Evolutionary conservation across 192 early-diverging fungal species (phyloP), one percentile per base, ranked within the genome.

Genomic region (Podila epicladia): DNA sequence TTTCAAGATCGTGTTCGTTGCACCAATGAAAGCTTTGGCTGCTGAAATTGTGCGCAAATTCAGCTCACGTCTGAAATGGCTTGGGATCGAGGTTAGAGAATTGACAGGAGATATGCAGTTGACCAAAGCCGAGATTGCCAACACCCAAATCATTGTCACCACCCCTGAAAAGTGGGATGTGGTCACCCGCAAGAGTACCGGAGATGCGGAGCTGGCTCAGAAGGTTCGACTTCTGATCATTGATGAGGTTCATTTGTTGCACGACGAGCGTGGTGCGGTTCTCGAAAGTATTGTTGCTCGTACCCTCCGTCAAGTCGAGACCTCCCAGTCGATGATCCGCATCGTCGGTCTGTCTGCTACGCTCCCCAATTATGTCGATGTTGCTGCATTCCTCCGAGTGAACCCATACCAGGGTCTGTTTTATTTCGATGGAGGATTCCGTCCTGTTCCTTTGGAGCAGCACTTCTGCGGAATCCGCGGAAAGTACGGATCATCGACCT

Each of bases 121-220:
- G 69, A 98, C 98, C 11, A 97, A 97, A 73, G 86, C 94, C 4
- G 97, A 99, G 83, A 94, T 99, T 31, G 87, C 86, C 31, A 90
- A 89, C 24, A 99, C 97, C 3, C 97, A 99, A 82, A 96, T 99
- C 72, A 96, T 99, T 83, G 97, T 99, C 31, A 99, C 97, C 8
- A 99, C 98, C 1, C 98, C 98, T 0, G 98, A 99, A 82, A 99
- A 98, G 65, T 99, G 98, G 98, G 98, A 99, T 86, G 98, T 98
- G 13, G 96, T 99, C 12, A 99, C 98, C 24, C 91, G 98, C 68
- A 99, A 99, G 82, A 88, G 92, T 48, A 94, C 91, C 20, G 97
- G 98, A 26, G 98, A 99, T 87, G 93, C 91, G 15, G 97, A 98
- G 70, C 88, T 99, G 12, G 90, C 91, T 5, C 87, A 95, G 74